Percentiles rank a stretch among this genome's conserved stretches.
Evolutionary conservation across 2,329 filamentous ascomycete species (phyloP).

Genomic region (Hypoxylon rubiginosum): DNA sequence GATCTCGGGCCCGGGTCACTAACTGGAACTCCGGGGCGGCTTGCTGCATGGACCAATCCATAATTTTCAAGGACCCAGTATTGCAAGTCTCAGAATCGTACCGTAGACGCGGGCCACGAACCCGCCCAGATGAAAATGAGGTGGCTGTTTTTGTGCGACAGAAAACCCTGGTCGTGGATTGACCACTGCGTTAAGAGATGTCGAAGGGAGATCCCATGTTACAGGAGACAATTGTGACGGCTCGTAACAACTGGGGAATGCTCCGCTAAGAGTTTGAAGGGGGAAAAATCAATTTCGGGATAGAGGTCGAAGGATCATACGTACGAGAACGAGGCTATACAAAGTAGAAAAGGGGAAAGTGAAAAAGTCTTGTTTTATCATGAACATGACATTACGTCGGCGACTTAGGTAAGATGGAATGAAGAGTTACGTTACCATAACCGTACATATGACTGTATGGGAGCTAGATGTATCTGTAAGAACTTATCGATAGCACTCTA

Average conservation of each 20-base stretch:
- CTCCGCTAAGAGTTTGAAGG: constrained; percentile 19
- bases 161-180: constrained; percentile 22
- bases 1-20: constrained; percentile 33
- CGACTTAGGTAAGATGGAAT: not conserved
- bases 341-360: constrained; percentile 27
- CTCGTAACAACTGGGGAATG: constrained; percentile 31
- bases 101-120: constrained; percentile 24
- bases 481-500: constrained; percentile 35
- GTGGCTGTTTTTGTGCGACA: constrained; percentile 39
- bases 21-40: constrained; percentile 41
- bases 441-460: not conserved
- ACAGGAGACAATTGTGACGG: constrained; percentile 24
- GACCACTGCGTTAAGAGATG: constrained; percentile 23
- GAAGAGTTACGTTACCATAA: not conserved
- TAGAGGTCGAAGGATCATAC: constrained; percentile 18
- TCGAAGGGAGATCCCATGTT: constrained; percentile 36
- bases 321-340: constrained; percentile 21
- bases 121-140: constrained; percentile 37
- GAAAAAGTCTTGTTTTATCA: constrained; percentile 4
- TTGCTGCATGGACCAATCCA: constrained; percentile 40
- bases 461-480: constrained; percentile 3
- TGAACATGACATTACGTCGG: constrained; percentile 9
- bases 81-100: constrained; percentile 37
- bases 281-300: constrained; percentile 11
- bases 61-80: constrained; percentile 39